A percentile compares a stretch with the other conserved stretches of the same genome.
Conservation (phyloP, 805 yeast species). For the Myxozyma monticola region DNA sequence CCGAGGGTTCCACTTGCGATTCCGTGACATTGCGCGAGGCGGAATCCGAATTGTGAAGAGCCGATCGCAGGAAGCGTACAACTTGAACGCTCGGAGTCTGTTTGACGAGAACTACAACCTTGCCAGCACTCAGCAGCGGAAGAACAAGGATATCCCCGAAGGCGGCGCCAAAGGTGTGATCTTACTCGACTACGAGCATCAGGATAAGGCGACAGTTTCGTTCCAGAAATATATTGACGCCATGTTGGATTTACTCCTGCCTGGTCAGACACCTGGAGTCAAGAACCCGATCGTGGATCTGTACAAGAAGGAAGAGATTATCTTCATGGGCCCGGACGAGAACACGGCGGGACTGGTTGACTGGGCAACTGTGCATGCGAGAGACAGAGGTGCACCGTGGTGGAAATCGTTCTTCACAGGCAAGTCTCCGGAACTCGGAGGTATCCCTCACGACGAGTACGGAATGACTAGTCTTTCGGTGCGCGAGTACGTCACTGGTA, state of each 20-base stretch:
- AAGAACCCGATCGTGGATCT: constrained; percentile 84
- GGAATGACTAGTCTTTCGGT: constrained; percentile 98
- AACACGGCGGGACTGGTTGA: constrained; percentile 94
- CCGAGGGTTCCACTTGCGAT: constrained; percentile 95
- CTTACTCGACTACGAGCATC: constrained; percentile 67
- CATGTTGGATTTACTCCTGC: constrained; percentile 77
- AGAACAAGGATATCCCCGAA: constrained; percentile 97
- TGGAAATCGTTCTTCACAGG: constrained; percentile 99
- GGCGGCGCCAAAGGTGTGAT: constrained; percentile 99
- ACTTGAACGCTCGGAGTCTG: constrained; percentile 78
- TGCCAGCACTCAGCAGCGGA: constrained; percentile 94
- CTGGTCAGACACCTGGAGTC: constrained; percentile 67
- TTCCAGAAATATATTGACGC: constrained; percentile 93
- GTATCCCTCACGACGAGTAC: constrained; percentile 96
- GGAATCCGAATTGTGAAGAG: constrained; percentile 95
- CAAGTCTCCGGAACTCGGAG: constrained; percentile 86
- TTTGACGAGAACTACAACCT: constrained; percentile 96
- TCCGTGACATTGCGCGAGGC: constrained; percentile 96
- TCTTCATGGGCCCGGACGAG: constrained; percentile 99
- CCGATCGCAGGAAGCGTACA: constrained; percentile 79
- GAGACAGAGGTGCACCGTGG: constrained; percentile 89
- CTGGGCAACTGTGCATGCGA: constrained; percentile 97
- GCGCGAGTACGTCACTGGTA: constrained; percentile 83
- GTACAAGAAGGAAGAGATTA: constrained; percentile 79
- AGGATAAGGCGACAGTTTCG: constrained; percentile 76